Base-by-base conservation (phyloP, 192 early-diverging fungal genomes). In the Backusella parvicylindrica region DNA sequence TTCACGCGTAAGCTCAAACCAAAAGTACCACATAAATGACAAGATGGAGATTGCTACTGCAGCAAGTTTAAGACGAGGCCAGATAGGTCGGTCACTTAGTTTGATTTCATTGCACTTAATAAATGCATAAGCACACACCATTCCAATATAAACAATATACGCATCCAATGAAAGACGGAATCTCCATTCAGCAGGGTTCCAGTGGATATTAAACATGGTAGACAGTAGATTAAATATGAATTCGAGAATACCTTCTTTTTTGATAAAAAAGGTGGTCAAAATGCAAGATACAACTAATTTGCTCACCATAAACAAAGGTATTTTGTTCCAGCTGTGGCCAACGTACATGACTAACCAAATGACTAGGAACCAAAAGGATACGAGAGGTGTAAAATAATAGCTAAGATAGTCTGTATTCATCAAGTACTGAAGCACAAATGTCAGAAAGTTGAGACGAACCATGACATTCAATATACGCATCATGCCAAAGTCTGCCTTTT, bases 351-450 rank as follows among this genome's bases (percentile, higher is more conserved):
- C 91, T 18, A 81, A 50, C 84, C 88, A 95, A 12, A 95, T 89
- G 33, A 91, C 70, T 50, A 92, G 68, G 63, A 92, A 90, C 89
- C 91, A 95, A 68, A 88, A 88, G 26, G 88, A 86, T 18, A 92
- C 90, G 37, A 95, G 77, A 15, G 93, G 93, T 31, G 92, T 89
- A 77, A 95, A 95, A 73, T 95, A 95, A 79, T 93, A 95, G 64
- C 88, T 88, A 60, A 95, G 80, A 32, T 91, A 91, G 70, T 87
- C 83, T 7, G 86, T 91, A 78, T 89, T 81, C 91, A 93, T 94
- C 11, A 85, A 81, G 67, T 92, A 94, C 2, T 87, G 85, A 63
- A 95, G 76, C 0, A 84, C 77, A 31, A 92, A 80, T 2, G 91
- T 90, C 64, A 95, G 83, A 37, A 95, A 71, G 76, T 95, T 95